Evolutionary conservation across 192 early-diverging fungal genomes (phyloP).

Genomic region (Endogone sp.): DNA sequence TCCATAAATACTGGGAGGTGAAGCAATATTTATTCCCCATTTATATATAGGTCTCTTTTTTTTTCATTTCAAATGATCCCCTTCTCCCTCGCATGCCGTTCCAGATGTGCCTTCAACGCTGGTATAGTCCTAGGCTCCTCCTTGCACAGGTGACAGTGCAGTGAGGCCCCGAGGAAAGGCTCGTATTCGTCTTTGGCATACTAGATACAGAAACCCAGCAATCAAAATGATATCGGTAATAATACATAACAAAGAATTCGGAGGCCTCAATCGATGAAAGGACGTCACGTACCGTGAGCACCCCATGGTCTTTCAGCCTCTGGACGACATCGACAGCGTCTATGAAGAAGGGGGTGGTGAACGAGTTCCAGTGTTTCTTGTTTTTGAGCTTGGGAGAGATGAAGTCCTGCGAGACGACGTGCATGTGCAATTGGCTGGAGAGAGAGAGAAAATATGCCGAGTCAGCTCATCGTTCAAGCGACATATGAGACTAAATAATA

Average conservation of each 20-base stretch:
- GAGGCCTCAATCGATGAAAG: background rate
- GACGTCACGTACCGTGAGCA: conserved; percentile 25
- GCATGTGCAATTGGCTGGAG: conserved; percentile 55
- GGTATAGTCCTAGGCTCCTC: conserved; percentile 36
- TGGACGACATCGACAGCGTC: conserved; percentile 31
- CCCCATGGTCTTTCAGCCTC: conserved; percentile 27
- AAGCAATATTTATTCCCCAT: too few species aligned
- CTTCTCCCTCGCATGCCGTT: too few species aligned
- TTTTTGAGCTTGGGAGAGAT: conserved; percentile 40
- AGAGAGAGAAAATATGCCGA: background rate
- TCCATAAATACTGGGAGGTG: too few species aligned
- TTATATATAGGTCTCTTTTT: too few species aligned
- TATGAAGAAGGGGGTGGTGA: conserved; percentile 56
- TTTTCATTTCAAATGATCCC: too few species aligned
- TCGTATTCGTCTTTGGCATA: conserved; percentile 26
- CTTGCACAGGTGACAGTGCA: conserved; percentile 50
- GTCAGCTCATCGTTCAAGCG: background rate
- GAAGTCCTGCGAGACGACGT: conserved; percentile 62
- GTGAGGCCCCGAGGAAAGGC: conserved; percentile 33
- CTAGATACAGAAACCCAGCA: conserved; percentile 6
- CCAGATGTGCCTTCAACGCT: conserved; percentile 42
- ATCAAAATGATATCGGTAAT: too few species aligned
- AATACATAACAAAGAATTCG: too few species aligned
- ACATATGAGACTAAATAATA: too few species aligned
- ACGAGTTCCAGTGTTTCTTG: conserved; percentile 65